Evolutionary conservation across 1,284 basidiomycete species (phyloP), one percentile per base, ranked within the genome.

Genomic region (Phellopilus nigrolimitatus): DNA sequence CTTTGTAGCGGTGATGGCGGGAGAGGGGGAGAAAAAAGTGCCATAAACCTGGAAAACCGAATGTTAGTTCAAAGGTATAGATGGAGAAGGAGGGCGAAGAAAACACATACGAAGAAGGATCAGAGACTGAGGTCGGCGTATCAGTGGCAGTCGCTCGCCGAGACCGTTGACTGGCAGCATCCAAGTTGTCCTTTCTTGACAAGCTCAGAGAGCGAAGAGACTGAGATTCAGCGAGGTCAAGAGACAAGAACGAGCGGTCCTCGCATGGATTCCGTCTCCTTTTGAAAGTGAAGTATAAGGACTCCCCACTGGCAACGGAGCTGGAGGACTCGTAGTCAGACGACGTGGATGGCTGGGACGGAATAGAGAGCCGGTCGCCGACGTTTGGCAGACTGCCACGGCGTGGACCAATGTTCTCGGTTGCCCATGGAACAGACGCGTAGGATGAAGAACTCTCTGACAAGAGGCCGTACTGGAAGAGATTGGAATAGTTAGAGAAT

Each of bases 391-490:
- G 72, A 45, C 75, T 70, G 57, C 75, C 60, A 36, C 67, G 68
- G 27, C 65, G 64, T 9, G 61, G 56, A 31, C 60, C 62, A 47
- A 34, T 46, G 47, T 61, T 64, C 47, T 64, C 63, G 27, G 64
- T 61, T 4, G 66, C 48, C 53, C 53, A 51, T 22, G 54, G 66
- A n/a, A 65, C 60, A 19, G 64, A 53, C 19, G 65, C 60, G 27
- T 64, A 66, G 22, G 69, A 59, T 12, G 64, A 62, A 2, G 64
- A 61, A 42, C 24, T 58, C 45, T 63, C 69, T 24, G 71, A 73
- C 53, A 77, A 65, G 17, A 82, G 70, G 47, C 79, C 79, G n/a
- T 76, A 76, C 7, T 74, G 79, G 72, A 82, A 81, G 64, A 82
- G 77, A 25, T 76, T 70, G 1, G 78, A 80, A 59, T 82, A 81